Evolutionary conservation across 108 stramenopile species (phyloP).

Genomic region (Parmales sp.): DNA sequence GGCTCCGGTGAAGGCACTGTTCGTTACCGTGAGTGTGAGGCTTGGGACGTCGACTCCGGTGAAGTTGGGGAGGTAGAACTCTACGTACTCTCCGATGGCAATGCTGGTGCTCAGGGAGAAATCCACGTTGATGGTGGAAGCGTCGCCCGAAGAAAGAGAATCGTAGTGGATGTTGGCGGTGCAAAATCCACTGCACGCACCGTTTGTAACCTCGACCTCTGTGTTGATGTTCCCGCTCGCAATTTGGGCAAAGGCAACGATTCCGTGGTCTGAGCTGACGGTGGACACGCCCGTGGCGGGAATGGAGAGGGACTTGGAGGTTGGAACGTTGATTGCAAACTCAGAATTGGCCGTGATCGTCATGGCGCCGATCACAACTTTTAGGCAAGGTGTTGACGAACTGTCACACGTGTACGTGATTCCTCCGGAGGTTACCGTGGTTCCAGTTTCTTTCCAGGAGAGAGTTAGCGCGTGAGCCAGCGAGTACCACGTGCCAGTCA

Average conservation of each 20-base stretch:
- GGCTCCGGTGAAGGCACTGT: neutral
- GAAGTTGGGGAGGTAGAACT: neutral
- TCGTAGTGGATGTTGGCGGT: neutral
- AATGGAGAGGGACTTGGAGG: neutral
- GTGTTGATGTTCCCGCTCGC: neutral
- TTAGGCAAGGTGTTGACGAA: neutral
- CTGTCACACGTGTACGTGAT: neutral
- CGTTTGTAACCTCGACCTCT: neutral
- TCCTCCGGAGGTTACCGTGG: neutral
- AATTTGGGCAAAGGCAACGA: neutral
- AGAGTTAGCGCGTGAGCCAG: neutral
- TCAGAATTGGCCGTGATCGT: neutral
- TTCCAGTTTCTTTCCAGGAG: neutral
- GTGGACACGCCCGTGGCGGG: neutral
- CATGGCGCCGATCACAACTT: neutral
- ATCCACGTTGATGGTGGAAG: neutral
- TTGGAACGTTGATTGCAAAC: neutral
- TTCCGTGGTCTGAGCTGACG: neutral
- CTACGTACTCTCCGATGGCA: neutral
- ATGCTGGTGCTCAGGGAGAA: neutral
- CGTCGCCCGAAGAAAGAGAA: neutral
- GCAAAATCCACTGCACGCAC: slow-evolving; percentile 1
- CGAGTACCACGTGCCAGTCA: no score
- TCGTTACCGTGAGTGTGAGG: neutral
- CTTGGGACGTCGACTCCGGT: neutral